Evolutionary conservation across 345 rosid genomes (phyloP).

Genomic region (Syzygium aqueum): DNA sequence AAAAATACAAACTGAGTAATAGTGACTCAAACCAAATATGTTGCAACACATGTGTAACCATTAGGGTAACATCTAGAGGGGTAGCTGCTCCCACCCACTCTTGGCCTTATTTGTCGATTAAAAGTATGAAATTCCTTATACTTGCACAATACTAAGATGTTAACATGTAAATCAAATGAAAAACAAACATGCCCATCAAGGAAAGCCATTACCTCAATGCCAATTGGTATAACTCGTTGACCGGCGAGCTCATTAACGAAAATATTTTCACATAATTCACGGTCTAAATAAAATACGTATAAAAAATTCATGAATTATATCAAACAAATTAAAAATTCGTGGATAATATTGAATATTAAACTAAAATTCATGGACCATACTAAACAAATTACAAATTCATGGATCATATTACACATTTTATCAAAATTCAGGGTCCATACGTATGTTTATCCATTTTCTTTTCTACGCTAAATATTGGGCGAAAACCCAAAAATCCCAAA

Average conservation of each 20-base stretch:
- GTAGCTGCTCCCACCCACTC: no score
- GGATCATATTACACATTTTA: fast-evolving
- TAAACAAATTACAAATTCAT: no score
- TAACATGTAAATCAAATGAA: background rate
- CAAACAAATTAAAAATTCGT: no score
- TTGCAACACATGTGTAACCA: fast-evolving
- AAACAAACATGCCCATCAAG: background rate
- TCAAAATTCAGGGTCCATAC: no score
- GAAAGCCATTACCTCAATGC: fast-evolving
- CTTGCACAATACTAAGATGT: background rate
- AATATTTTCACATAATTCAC: background rate
- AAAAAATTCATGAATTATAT: no score
- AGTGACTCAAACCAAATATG: fast-evolving
- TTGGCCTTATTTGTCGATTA: background rate
- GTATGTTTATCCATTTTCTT: background rate
- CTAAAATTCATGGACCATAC: no score
- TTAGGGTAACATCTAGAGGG: background rate
- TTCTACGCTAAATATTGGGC: background rate
- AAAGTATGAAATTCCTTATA: background rate
- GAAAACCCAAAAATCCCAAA: background rate
- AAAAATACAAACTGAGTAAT: background rate
- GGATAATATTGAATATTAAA: no score
- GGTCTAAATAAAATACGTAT: no score
- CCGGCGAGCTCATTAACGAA: fast-evolving
- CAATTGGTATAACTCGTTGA: background rate